Percentiles rank a stretch among this genome's conserved stretches.
These are phyloP conservation scores for Coriaria nepalensis DNA, from an alignment of 306 rosid genomes.

Conservation along the genomic window DNA sequence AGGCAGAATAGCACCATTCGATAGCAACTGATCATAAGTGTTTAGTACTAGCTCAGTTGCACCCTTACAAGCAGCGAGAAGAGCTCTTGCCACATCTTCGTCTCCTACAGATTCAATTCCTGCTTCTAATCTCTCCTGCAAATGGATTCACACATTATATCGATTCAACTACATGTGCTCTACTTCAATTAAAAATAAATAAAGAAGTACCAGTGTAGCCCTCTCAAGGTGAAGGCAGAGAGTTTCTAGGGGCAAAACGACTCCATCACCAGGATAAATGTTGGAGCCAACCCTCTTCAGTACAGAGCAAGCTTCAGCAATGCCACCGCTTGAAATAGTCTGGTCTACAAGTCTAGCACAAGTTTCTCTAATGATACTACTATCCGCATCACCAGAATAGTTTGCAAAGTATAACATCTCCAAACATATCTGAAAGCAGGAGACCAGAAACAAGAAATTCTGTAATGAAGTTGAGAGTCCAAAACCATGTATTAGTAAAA, in stretches of 20 bases:
- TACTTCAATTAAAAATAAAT: not conserved
- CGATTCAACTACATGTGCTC: too few relatives aligned
- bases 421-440: conserved; percentile 60
- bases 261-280: conserved; percentile 88
- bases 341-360: conserved; percentile 93
- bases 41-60: conserved; percentile 89
- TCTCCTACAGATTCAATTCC: conserved; percentile 79
- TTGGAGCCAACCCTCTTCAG: conserved; percentile 90
- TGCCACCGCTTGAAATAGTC: conserved; percentile 84
- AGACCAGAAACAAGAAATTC: conserved; percentile 17
- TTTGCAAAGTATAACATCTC: conserved; percentile 91
- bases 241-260: conserved; percentile 62
- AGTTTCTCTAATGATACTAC: conserved; percentile 73
- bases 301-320: conserved; percentile 89
- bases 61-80: conserved; percentile 86
- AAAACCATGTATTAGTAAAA: not conserved
- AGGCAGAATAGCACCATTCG: conserved; percentile 76
- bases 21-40: conserved; percentile 72
- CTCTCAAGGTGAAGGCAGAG: conserved; percentile 93
- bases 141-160: conserved; percentile 5
- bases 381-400: conserved; percentile 78
- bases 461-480: conserved; percentile 1
- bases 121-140: conserved; percentile 68
- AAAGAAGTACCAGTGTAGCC: conserved; percentile 64
- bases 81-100: conserved; percentile 89